Percentiles rank a stretch among this genome's conserved stretches.
Conservation (phyloP, 2,329 filamentous ascomycete genomes). For the Pyrenochaeta sp. region DNA sequence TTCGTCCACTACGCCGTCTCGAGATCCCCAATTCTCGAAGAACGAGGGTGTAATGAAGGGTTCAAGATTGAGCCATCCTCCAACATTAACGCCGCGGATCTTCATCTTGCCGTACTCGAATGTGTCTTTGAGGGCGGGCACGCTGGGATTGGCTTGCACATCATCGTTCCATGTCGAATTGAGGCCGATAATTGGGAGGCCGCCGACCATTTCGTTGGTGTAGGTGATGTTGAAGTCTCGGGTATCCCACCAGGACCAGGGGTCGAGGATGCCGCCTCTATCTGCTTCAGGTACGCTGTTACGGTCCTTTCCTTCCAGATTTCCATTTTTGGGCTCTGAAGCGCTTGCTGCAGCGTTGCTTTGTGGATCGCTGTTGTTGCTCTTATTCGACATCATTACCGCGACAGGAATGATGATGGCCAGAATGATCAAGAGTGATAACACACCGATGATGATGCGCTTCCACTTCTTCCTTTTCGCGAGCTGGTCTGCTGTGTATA, state of each 20-base stretch:
- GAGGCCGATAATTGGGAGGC: slow-evolving; percentile 89
- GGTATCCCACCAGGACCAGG: slow-evolving; percentile 91
- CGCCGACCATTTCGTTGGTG: slow-evolving; percentile 83
- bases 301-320: slow-evolving; percentile 55
- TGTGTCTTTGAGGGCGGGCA: slow-evolving; percentile 76
- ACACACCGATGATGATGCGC: slow-evolving; percentile 59
- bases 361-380: slow-evolving; percentile 38
- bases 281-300: slow-evolving; percentile 63
- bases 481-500: slow-evolving; percentile 51
- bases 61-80: slow-evolving; percentile 92
- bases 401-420: slow-evolving; percentile 59
- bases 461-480: slow-evolving; percentile 55
- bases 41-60: slow-evolving; percentile 95
- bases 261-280: slow-evolving; percentile 82
- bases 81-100: slow-evolving; percentile 89
- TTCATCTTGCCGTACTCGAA: slow-evolving; percentile 84
- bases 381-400: slow-evolving; percentile 56
- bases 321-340: slow-evolving; percentile 52
- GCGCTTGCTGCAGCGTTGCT: slow-evolving; percentile 26
- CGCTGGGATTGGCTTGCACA: slow-evolving; percentile 76
- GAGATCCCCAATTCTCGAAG: slow-evolving; percentile 72
- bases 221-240: slow-evolving; percentile 94
- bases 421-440: slow-evolving; percentile 51
- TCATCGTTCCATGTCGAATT: slow-evolving; percentile 88
- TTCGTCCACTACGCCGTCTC: slow-evolving; percentile 81